Conservation (phyloP, 2,329 filamentous ascomycete species). For the Akanthomyces muscarius region DNA sequence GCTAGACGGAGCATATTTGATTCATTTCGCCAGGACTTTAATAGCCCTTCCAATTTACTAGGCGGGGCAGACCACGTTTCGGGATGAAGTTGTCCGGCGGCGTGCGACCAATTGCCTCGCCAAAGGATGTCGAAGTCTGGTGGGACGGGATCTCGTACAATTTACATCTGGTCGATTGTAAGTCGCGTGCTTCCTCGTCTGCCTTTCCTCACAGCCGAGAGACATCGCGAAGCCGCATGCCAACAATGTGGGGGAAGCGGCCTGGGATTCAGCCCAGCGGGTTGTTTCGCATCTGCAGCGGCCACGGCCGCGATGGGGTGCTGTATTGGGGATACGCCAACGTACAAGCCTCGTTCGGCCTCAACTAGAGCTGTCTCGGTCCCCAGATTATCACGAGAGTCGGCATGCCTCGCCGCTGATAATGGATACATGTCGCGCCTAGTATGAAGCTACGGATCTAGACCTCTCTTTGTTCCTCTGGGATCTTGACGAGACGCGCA, state of each 20-base stretch:
- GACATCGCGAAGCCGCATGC: constrained; percentile 2
- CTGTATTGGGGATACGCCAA: not conserved
- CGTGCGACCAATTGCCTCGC: no score
- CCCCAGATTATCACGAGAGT: not conserved
- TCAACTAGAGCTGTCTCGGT: not conserved
- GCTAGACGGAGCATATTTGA: not conserved
- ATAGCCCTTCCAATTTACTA: not conserved
- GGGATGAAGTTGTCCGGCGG: no score
- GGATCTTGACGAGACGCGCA: not conserved
- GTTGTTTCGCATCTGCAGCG: not conserved
- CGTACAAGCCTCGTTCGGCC: not conserved
- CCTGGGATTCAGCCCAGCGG: not conserved
- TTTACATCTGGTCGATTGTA: not conserved
- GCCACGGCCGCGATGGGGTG: not conserved
- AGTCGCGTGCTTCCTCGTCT: not conserved
- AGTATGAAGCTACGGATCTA: not conserved
- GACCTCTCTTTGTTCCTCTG: not conserved
- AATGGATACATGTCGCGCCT: not conserved
- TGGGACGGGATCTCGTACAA: no score
- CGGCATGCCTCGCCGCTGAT: no score
- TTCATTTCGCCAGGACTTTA: no score
- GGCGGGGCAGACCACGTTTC: not conserved
- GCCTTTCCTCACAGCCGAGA: not conserved
- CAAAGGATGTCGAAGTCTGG: no score
- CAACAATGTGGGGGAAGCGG: not conserved